Evolutionary conservation across 2,329 filamentous ascomycete species (phyloP), one percentile per base, ranked within the genome.

Genomic region (Scopulariopsis brevicaulis): DNA sequence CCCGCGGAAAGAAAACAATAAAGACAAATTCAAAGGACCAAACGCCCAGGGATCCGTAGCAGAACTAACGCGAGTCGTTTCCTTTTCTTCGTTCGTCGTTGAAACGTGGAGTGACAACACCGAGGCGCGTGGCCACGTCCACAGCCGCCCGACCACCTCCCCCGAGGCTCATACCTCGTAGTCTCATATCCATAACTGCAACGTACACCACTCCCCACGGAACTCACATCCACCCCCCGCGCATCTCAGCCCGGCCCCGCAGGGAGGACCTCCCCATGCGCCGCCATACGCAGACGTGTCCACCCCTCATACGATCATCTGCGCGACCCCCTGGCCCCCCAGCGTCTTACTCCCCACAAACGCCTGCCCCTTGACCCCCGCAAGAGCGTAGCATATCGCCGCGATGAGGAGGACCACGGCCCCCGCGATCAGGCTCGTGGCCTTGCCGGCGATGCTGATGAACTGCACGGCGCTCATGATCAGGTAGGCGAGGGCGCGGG

Each of bases 281-380:
- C 11, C 20, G 11, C 20, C 46, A 24, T 3, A 3, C 46, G 6
- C 12, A 18, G 4, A 15, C 12, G 12, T 40, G 4, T 40, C 46
- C 46, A 24, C 25, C 24, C 50, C 40, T 53, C 79, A 96, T 68
- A 97, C 91, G 74, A 97, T 96, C 93, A 97, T 96, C 78, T 96
- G 92, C 62, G 91, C 94, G 64, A 96, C 88, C 56, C 93, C 93
- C 64, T 90, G 87, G 57, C 94, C 94, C 64, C 94, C 94, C 57
- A 99, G 80, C 18, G 93, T 97, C 83, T 97, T 97, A 80, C 92
- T 96, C 61, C 89, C 89, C 63, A 91, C 84, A 73, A 95, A 95
- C 40, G 83, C 87, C 75, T 95, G 90, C 60, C 88, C 87, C 78
- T 90, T 93, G 71, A 93, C 61, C 48, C 81, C 90, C 15, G 90